Evolutionary conservation across 495 filamentous ascomycete genomes (phyloP), one percentile per base, ranked within the genome.

Genomic region (Penicillium simplicissimum): DNA sequence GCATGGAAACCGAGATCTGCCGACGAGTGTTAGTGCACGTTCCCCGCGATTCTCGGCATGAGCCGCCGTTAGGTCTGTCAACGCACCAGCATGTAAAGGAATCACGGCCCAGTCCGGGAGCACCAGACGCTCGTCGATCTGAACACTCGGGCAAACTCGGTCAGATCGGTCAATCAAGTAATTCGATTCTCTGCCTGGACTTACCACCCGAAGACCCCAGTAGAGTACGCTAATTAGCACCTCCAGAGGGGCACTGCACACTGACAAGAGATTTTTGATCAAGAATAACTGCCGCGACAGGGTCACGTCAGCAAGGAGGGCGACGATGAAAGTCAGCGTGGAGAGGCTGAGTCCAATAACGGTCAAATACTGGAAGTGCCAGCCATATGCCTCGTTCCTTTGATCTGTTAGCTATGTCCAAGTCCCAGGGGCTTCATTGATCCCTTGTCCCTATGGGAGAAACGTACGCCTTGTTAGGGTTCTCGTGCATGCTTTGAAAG

Each of bases 171-270:
- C 19, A 31, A 60, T 21, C n/a, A 35, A 19, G 15, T 10, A 19
- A 48, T 17, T 13, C 19, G n/a, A 31, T 45, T 37, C 2, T 34
- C 15, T 36, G 31, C n/a, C 43, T 43, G 6, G 23, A 69, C 67
- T 59, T 38, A 81, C 79, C 55, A 71, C 11, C 19, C 85, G 82
- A 21, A 97, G 78, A 37, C 86, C 81, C 91, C 92, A 96, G 71
- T 96, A 96, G 0, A 97, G 79, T n/a, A 93, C 74, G 69, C 84
- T 90, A 67, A 97, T 90, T 34, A 96, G 72, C 25, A 94, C 85
- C 66, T 91, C 90, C 61, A 96, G 74, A 3, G 93, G 93, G 5
- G 92, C 85, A 55, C 86, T 87, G 69, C 86, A 87, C 31, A 91
- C 79, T 3, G 87, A 85, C 40, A 96, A 74, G 4, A 81, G 72